Percentiles rank a stretch among this genome's conserved stretches.
These are phyloP conservation scores for Wickerhamomyces chaumierensis DNA, from an alignment of 805 yeast genomes.

Conservation along the genomic window DNA sequence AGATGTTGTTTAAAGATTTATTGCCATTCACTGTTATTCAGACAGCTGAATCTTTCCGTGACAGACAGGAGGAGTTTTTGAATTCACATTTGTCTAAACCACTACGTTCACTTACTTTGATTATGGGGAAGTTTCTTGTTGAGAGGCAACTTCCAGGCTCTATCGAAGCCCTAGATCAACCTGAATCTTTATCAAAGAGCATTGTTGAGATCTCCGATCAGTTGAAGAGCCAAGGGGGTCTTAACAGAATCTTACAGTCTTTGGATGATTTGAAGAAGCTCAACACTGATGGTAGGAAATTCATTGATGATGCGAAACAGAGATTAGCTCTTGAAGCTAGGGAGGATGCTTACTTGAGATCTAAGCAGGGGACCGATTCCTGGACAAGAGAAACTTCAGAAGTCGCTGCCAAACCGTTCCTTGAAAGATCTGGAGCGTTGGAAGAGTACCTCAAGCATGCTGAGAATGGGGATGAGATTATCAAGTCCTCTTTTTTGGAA, in stretches of 20 bases:
- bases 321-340: constrained; percentile 36
- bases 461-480: constrained; percentile 44
- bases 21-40: constrained; percentile 60
- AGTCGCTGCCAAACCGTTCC: constrained; percentile 29
- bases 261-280: constrained; percentile 34
- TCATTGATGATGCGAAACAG: constrained; percentile 34
- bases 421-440: constrained; percentile 31
- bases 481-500: constrained; percentile 33
- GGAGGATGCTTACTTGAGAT: constrained; percentile 43
- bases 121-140: constrained; percentile 32
- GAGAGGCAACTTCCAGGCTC: constrained; percentile 48
- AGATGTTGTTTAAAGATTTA: constrained; percentile 41
- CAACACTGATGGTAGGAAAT: constrained; percentile 27
- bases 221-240: constrained; percentile 43
- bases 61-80: constrained; percentile 47
- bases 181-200: constrained; percentile 44
- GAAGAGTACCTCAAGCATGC: constrained; percentile 46
- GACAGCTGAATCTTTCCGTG: constrained; percentile 55
- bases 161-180: constrained; percentile 47
- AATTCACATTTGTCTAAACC: constrained; percentile 35
- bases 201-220: constrained; percentile 45
- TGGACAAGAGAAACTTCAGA: constrained; percentile 44
- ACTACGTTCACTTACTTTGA: constrained; percentile 31
- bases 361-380: constrained; percentile 36
- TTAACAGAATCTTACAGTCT: constrained; percentile 27